These are phyloP conservation scores for Fusarium papillatum DNA, from an alignment of 2,329 filamentous ascomycete genomes.

Conservation along the genomic window DNA sequence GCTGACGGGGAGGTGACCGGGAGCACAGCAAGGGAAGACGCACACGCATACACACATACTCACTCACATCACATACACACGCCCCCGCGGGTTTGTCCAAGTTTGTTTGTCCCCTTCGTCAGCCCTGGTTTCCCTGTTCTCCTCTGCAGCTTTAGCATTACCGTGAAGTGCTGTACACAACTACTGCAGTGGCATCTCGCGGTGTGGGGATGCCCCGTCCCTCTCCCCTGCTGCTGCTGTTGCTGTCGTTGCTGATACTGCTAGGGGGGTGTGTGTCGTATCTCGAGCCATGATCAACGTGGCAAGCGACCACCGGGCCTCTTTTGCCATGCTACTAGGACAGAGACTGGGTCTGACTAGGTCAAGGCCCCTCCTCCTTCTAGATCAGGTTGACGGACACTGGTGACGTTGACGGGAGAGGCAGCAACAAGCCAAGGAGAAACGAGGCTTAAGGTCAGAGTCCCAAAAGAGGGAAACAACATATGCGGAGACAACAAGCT, in stretches of 20 bases:
- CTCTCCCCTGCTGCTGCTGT: conserved; percentile 31
- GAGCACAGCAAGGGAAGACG: conserved; percentile 25
- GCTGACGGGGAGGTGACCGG: conserved; percentile 22
- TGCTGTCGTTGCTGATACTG: conserved; percentile 32
- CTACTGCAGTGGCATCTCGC: conserved; percentile 38
- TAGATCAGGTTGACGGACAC: conserved; percentile 2
- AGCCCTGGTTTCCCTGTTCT: conserved; percentile 34
- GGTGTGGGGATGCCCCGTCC: conserved; percentile 41
- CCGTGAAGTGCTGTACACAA: conserved; percentile 35
- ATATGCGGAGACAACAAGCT: conserved; percentile 3
- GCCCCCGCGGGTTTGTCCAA: conserved; percentile 31
- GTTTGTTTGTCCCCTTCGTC: conserved; percentile 30
- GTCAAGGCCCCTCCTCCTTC: conserved; percentile 4
- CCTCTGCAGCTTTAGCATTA: conserved; percentile 33
- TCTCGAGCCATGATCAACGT: conserved; percentile 49
- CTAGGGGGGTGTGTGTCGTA: conserved; percentile 36
- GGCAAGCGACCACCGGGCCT: conserved; percentile 46
- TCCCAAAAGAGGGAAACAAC: conserved; percentile 3
- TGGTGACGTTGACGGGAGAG: conserved; percentile 2
- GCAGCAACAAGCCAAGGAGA: neutral
- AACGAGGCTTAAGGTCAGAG: neutral
- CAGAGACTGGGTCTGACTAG: conserved; percentile 1
- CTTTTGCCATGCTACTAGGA: conserved; percentile 18
- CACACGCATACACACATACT: conserved; percentile 34
- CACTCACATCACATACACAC: conserved; percentile 30